Evolutionary conservation across 2,329 filamentous ascomycete species (phyloP), one percentile per base, ranked within the genome.

Genomic region (Fusarium anthophilum): DNA sequence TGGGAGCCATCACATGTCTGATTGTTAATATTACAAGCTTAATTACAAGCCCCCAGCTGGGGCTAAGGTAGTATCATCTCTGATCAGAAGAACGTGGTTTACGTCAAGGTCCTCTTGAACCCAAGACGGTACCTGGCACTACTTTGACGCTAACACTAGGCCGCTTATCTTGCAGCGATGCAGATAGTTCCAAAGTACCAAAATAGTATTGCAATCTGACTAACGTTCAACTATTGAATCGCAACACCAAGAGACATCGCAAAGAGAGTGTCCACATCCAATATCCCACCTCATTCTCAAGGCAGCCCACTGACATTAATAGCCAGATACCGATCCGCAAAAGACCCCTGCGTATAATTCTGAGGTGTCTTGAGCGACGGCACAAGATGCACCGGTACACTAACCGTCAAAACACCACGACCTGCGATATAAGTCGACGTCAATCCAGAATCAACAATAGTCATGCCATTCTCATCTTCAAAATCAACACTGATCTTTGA

Each of bases 101-200:
- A 13, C 6, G 6, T 32, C 11, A 3, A 14, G 11, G 12, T 32
- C 10, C 5, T 50, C 2, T 24, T 24, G 11, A 8, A 10, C 8
- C 17, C 0, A 14, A 0, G 0, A 0, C 3, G 9, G 28, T 26
- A 54, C 32, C 35, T 26, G 3, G 10, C 5, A 3, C 7, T 22
- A 54, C 35, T 54, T 54, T n/a, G 0, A 4, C 10, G 13, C 35
- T 54, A 54, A 28, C 32, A 17, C 1, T 2, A 0, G 3, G 0
- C 2, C 0, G 11, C 3, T 1, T 3, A 13, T 2, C 1, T 13
- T 14, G 0, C 15, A 3, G 0, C 0, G 3, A 0, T 0, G 0
- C 11, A 0, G 48, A 51, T 32, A 5, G 3, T 2, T 3, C 3
- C 1, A 15, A 50, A 24, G 28, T 51, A 32, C 3, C 1, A 0